Evolutionary conservation across 129 eudicot genomes (phyloP).

Genomic region (Ambrosia artemisiifolia): DNA sequence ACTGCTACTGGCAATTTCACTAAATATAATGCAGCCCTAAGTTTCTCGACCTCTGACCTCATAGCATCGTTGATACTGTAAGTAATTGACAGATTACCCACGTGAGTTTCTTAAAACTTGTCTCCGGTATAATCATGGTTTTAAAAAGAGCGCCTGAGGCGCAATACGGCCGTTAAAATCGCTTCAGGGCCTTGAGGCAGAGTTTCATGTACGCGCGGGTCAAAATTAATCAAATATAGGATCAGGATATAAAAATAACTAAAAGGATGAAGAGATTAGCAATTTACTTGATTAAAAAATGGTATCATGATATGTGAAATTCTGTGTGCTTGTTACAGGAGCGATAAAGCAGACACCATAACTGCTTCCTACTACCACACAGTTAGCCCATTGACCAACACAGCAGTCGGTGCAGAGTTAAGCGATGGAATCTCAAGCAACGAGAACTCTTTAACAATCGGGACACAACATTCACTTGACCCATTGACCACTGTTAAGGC

Average conservation of each 20-base stretch:
- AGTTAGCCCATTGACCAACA: conserved; percentile 72
- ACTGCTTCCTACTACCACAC: conserved; percentile 80
- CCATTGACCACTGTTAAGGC: conserved; percentile 73
- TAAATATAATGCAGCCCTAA: conserved; percentile 76
- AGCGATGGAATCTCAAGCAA: conserved; percentile 76
- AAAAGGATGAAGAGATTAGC: too few species aligned
- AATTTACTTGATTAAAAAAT: too few species aligned
- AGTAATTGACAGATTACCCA: conserved; percentile 22
- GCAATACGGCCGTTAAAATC: too few species aligned
- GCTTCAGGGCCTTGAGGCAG: too few species aligned
- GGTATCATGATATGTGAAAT: background rate
- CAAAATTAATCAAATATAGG: too few species aligned
- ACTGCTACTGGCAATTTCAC: conserved; percentile 67
- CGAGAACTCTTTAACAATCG: conserved; percentile 74
- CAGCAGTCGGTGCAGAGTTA: conserved; percentile 89
- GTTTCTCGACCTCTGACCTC: conserved; percentile 63
- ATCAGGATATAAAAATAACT: too few species aligned
- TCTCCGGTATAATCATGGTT: background rate
- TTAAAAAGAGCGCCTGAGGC: too few species aligned
- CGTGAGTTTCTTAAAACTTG: background rate
- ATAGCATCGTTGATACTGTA: conserved; percentile 73
- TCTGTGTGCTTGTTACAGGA: conserved; percentile 39
- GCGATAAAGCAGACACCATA: conserved; percentile 59
- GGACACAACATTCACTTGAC: conserved; percentile 72
- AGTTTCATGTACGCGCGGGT: too few species aligned